Percentiles rank a stretch among this genome's conserved stretches.
Evolutionary conservation across 768 basidiomycete genomes (phyloP).

Genomic region (Boletus barrowsii): DNA sequence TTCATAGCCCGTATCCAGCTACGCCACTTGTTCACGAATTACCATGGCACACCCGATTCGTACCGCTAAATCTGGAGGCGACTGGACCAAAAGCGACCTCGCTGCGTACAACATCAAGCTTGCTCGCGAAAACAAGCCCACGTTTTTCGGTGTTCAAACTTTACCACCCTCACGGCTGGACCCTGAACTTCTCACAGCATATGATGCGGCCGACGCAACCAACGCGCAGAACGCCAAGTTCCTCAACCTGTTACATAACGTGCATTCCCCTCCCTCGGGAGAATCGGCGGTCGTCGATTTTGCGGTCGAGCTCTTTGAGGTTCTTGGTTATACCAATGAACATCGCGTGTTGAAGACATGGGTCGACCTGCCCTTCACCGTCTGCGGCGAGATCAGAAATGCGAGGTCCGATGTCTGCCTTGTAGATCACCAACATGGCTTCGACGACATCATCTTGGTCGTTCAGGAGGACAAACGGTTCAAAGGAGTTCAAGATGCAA

Average conservation of each 20-base stretch:
- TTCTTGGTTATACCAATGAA: not conserved
- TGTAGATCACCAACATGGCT: not conserved
- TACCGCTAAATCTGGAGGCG: not conserved
- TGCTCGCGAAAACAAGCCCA: not conserved
- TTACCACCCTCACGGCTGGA: not conserved
- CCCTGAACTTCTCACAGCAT: not conserved
- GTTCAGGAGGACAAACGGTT: not conserved
- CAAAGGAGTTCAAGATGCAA: not conserved
- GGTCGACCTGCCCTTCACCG: not conserved
- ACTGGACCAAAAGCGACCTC: not conserved
- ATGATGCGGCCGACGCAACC: not conserved
- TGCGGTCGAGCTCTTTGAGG: not conserved
- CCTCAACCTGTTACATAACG: not conserved
- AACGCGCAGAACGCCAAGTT: not conserved
- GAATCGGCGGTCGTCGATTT: not conserved
- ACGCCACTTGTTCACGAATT: not conserved
- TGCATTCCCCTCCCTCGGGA: not conserved
- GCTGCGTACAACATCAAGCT: not conserved
- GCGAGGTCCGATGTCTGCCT: not conserved
- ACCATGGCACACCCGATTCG: not conserved
- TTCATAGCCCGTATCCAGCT: too few species aligned
- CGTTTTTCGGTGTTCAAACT: not conserved
- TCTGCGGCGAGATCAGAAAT: not conserved
- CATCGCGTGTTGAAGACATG: not conserved
- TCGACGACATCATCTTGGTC: not conserved